Evolutionary conservation across 2,329 filamentous ascomycete genomes (phyloP), one percentile per base, ranked within the genome.

Genomic region (Penicillium digitatum): DNA sequence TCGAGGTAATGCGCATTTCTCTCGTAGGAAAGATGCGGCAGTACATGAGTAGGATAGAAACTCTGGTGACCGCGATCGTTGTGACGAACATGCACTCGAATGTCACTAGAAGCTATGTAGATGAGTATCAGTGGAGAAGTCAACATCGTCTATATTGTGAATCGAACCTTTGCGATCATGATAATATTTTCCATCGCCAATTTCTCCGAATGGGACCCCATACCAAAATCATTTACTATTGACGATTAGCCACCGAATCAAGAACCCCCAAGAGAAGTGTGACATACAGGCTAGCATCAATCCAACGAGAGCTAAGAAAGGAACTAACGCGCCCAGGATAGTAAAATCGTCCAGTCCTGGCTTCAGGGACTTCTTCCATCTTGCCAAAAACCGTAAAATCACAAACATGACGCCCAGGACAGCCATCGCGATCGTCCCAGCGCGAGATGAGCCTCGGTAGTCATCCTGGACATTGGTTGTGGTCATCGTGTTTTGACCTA

Each of bases 11-110:
- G 60, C 75, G 74, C 56, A 81, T 77, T 54, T 71, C 72, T 0
- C 69, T 68, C 5, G 76, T 68, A 20, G 70, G 76, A 64, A 82
- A 82, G 58, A 82, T 79, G 62, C 79, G 78, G 61, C 74, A 75
- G 69, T 81, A 82, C 78, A 82, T 80, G 39, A 81, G 66, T 42
- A 82, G 62, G 22, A 82, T 69, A 48, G 75, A 76, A 14, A 81
- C 52, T 59, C 81, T 82, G n/a, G 79, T 78, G 68, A 78, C 74
- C 37, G 74, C 76, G 3, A 81, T 66, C 29, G 78, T 79, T 62
- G 72, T 79, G 26, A 72, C 75, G 60, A 65, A 64, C 8, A 60
- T 16, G 27, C 47, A 57, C 39, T 65, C 78, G 22, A 75, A 77
- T 11, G 77, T 74, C 12, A 81, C 64, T 6, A 81, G 71, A 62